Base-by-base conservation (phyloP, 306 rosid genomes). In the barrel medic (Medicago truncatula) region DNA sequence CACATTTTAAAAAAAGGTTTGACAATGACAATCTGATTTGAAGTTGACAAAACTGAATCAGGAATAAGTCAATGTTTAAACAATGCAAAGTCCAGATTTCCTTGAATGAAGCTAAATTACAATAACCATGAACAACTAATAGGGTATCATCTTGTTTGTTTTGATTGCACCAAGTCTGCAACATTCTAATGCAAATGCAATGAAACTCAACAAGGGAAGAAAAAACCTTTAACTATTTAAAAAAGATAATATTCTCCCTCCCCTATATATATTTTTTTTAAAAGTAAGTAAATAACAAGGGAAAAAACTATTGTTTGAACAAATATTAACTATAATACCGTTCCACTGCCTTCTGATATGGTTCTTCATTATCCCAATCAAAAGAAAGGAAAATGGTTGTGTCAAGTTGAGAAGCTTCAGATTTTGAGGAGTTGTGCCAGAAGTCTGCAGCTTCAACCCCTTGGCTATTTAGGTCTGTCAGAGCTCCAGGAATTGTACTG, bases 331-430 rank as follows among this genome's bases (percentile, higher is more conserved):
- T 70, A 52, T 64, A 58, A 66, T 89, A 94, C 98, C 98, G 86
- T 66, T 90, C 95, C 34, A 94, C 91, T 61, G 98, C 93, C 84
- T 90, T 94, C 80, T 84, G 90, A 83, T 85, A 94, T 31, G 98
- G 97, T 71, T 90, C 95, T 85, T 94, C 97, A 76, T 94, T 90
- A 84, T 94, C 96, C 97, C 98, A 94, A 77, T 94, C 91, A 76
- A 94, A 94, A 70, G 96, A 94, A 77, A 94, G 97, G 80, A 88
- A 94, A 85, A 86, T 88, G 14, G 93, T 83, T 75, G 89, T 72
- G 81, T 94, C 98, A 82, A 80, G 80, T 77, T 90, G 91, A 86
- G 84, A 78, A 87, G 84, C 82, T 76, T 89, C 97, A 56, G 88
- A 80, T 80, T 88, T 93, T 76, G 87, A 77, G 74, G 91, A 85